Conservation (phyloP, 2,329 filamentous ascomycete species). For the Talaromyces rugulosus region DNA sequence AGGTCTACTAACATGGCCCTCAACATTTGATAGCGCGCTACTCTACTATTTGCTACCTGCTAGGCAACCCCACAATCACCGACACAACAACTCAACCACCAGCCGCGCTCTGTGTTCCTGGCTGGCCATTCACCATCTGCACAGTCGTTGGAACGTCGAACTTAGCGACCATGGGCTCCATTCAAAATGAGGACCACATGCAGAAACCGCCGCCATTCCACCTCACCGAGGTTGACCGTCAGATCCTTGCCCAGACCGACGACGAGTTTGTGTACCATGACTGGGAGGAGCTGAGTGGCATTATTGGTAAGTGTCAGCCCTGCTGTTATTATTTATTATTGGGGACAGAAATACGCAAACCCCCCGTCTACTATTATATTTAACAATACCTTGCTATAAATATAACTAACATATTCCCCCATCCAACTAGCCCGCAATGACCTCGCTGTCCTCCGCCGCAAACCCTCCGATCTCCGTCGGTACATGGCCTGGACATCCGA, state of each 20-base stretch:
- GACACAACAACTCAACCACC: neutral
- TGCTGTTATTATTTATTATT: too few species aligned
- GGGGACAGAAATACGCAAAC: too few species aligned
- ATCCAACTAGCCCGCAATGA: constrained; percentile 41
- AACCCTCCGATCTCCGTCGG: constrained; percentile 54
- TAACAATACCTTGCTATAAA: neutral
- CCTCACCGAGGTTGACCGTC: constrained; percentile 47
- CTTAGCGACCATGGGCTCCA: constrained; percentile 6
- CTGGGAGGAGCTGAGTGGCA: constrained; percentile 50
- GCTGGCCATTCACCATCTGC: neutral
- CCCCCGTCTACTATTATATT: too few species aligned
- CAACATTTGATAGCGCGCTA: neutral
- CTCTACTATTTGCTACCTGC: too few species aligned
- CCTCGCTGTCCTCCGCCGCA: constrained; percentile 55
- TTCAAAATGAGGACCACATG: constrained; percentile 1
- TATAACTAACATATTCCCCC: neutral
- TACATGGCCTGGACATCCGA: constrained; percentile 58
- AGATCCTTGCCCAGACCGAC: constrained; percentile 48
- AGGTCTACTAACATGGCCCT: neutral
- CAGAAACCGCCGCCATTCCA: constrained; percentile 36
- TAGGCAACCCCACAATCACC: neutral
- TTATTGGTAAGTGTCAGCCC: constrained; percentile 44
- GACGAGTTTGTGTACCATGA: constrained; percentile 50
- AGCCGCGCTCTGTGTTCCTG: neutral
- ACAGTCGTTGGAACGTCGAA: neutral